Percentiles rank a stretch among this genome's conserved stretches.
Conservation (phyloP, 2,329 filamentous ascomycete genomes). For the Kalmusia sp. region DNA sequence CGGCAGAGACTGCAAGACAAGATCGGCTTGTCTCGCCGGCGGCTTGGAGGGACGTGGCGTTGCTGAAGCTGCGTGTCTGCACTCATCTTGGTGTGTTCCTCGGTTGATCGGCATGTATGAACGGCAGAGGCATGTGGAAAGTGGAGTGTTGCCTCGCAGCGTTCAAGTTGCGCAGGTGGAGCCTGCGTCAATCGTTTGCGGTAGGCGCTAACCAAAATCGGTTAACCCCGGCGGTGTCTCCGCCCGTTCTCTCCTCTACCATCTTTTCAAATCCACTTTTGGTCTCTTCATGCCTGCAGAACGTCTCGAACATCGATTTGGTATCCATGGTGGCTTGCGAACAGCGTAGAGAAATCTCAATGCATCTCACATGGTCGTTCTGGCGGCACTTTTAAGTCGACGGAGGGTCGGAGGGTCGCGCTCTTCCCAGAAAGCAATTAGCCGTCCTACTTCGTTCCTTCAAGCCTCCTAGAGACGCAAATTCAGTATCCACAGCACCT, state of each 20-base stretch:
- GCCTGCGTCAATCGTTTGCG: background rate
- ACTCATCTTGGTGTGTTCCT: constrained; percentile 21
- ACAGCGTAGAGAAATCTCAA: too few species aligned
- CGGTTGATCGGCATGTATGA: background rate
- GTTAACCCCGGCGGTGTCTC: background rate
- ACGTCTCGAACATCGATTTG: too few species aligned
- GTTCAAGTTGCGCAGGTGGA: too few species aligned
- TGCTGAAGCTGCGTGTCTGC: constrained; percentile 20
- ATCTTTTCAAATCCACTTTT: too few species aligned
- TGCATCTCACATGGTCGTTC: background rate
- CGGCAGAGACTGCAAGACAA: constrained; percentile 36
- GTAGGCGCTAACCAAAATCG: background rate
- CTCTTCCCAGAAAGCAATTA: background rate
- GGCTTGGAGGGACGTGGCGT: constrained; percentile 33
- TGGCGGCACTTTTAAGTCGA: background rate
- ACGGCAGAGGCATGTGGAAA: background rate
- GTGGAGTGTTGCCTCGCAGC: constrained; percentile 1
- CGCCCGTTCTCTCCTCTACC: background rate
- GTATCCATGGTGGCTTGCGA: too few species aligned
- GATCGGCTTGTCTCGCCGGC: constrained; percentile 40
- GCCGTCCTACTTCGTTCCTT: background rate
- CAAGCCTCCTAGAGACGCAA: background rate
- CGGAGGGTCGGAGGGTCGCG: background rate
- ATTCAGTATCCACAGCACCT: too few species aligned
- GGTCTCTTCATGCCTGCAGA: too few species aligned